Evolutionary conservation across 306 rosid genomes (phyloP), one percentile per base, ranked within the genome.

Genomic region (Prunus campanulata): DNA sequence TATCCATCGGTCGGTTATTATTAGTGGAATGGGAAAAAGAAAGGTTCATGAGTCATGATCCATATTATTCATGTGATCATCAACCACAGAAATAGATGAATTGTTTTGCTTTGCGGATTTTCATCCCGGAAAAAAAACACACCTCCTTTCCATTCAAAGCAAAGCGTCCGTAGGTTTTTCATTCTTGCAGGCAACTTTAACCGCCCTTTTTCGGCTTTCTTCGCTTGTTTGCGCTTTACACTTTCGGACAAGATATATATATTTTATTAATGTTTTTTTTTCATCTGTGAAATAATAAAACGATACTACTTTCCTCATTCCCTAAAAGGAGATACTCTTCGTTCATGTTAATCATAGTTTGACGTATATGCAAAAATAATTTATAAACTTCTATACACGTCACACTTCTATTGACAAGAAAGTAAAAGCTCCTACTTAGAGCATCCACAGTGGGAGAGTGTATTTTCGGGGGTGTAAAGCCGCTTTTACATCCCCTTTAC

Each of bases 141-240:
- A 39, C 44, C 8, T 39, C 27, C 66, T 27, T 27, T 61, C 35
- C 66, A 61, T 61, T 61, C 35, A 61, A 61, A 61, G 66, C 66
- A 13, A 61, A 61, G 66, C 66, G 66, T 61, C 66, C 66, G 19
- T 61, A 25, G 66, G 66, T 13, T 61, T 25, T 61, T 61, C 35
- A 61, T 61, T 61, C 66, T 61, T 61, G 66, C 39, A 13, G 66
- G 66, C 39, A 61, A 61, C 66, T 25, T 39, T 25, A 61, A 27
- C 66, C 39, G 66, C 66, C 66, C 19, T 5, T 13, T 27, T 61
- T 4, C 13, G 3, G 66, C 9, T 5, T 61, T 61, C n/a, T 25
- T 61, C 0, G 66, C 35, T 25, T 61, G 39, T 25, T 61, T 61
- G 39, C 66, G 27, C 11, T 13, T 60, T 24, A 60, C 39, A 14